phyloP scores from a whole-genome alignment of 176 grass and related monocot genomes.

The Eleusine coracana region DNA sequence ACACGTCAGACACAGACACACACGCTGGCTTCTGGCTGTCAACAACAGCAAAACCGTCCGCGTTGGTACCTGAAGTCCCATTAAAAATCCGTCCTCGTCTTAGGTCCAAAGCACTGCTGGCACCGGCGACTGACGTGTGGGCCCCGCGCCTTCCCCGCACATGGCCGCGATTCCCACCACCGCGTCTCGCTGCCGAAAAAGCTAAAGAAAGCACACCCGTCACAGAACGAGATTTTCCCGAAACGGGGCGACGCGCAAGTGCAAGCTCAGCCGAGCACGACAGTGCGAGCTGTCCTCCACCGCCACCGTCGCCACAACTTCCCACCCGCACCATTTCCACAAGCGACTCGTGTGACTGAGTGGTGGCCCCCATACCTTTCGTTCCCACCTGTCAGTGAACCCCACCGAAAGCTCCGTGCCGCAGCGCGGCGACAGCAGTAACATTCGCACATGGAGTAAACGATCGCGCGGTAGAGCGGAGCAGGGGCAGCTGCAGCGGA shows the following conservation, averaged over 20 bases:
- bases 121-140: not conserved
- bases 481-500: not conserved
- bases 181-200: conserved; percentile 22
- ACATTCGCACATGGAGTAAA: not conserved
- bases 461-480: not conserved
- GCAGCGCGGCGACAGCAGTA: not conserved
- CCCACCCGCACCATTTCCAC: not conserved
- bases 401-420: not conserved
- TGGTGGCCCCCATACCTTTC: accelerated
- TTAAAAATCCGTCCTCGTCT: conserved; percentile 5
- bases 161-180: conserved; percentile 31
- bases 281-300: conserved; percentile 50
- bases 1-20: not conserved
- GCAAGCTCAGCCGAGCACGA: conserved; percentile 18
- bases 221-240: not conserved
- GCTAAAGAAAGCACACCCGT: not conserved
- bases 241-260: conserved; percentile 25
- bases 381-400: conserved; percentile 22
- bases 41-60: not conserved
- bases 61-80: conserved; percentile 16
- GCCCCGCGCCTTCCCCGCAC: conserved; percentile 2
- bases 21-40: not conserved
- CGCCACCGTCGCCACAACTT: conserved; percentile 11
- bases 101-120: not conserved
- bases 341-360: not conserved